Conservation (phyloP, 805 yeast species). For the Wickerhamomyces chambardii region DNA sequence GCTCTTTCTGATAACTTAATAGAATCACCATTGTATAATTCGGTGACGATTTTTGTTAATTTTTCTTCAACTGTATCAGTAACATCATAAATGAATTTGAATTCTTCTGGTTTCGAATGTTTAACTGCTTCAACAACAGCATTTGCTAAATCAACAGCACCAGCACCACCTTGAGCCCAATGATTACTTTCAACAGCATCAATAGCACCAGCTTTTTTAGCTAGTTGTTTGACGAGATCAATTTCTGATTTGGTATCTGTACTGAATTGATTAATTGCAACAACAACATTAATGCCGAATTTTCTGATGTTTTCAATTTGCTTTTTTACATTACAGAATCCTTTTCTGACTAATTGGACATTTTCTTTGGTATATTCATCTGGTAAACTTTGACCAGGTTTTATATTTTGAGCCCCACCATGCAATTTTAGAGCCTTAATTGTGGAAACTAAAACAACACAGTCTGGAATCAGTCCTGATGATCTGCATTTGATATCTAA, state of each 20-base stretch:
- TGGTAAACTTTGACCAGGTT: conserved; percentile 87
- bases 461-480: conserved; percentile 81
- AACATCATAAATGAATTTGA: conserved; percentile 61
- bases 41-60: conserved; percentile 66
- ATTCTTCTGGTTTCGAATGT: conserved; percentile 28
- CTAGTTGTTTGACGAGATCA: conserved; percentile 68
- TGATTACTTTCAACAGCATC: conserved; percentile 89
- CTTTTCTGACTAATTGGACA: conserved; percentile 65
- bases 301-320: conserved; percentile 80
- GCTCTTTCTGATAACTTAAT: conserved; percentile 83
- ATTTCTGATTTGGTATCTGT: conserved; percentile 79
- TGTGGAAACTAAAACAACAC: conserved; percentile 91
- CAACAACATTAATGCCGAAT: conserved; percentile 89
- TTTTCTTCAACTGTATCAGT: conserved; percentile 73
- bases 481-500: conserved; percentile 93
- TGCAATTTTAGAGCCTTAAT: conserved; percentile 95
- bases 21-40: conserved; percentile 89
- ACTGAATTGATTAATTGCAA: conserved; percentile 84
- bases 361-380: conserved; percentile 74
- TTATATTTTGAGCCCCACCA: conserved; percentile 96
- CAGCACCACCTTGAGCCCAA: conserved; percentile 94
- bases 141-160: conserved; percentile 77
- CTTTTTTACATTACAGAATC: conserved; percentile 83
- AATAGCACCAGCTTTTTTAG: conserved; percentile 85
- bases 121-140: conserved; percentile 71